Percentiles rank a stretch among this genome's conserved stretches.
Evolutionary conservation across 805 yeast species (phyloP).

Genomic region (Saturnispora ahearnii): DNA sequence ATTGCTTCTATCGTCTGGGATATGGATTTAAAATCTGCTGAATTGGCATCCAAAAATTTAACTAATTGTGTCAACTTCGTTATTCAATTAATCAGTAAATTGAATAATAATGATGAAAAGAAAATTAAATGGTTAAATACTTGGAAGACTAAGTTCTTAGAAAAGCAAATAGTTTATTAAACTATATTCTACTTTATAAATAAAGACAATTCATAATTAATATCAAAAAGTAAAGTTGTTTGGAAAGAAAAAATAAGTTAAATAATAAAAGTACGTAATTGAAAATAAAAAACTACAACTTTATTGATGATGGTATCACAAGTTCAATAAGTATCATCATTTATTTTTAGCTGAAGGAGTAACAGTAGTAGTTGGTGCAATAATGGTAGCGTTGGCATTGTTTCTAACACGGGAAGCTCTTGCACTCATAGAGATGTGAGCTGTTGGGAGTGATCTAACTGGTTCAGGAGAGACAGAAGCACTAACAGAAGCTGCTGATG

Average conservation of each 20-base stretch:
- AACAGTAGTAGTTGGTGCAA: neutral
- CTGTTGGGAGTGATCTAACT: conserved; percentile 6
- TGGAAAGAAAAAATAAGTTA: neutral
- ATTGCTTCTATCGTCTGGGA: conserved; percentile 47
- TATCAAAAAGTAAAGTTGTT: neutral
- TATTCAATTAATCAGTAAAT: conserved; percentile 32
- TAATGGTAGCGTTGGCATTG: conserved; percentile 3
- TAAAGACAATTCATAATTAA: neutral
- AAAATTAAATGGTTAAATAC: conserved; percentile 51
- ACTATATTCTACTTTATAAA: neutral
- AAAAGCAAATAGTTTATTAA: conserved; percentile 9
- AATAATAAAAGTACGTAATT: neutral
- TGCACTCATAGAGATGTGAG: neutral
- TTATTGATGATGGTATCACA: conserved; percentile 1
- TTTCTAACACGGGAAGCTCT: conserved; percentile 3
- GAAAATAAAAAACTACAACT: neutral
- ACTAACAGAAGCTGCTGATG: conserved; percentile 2
- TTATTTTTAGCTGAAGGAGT: neutral
- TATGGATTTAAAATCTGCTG: conserved; percentile 31
- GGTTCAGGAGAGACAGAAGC: conserved; percentile 5
- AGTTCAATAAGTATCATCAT: neutral
- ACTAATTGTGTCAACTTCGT: conserved; percentile 20
- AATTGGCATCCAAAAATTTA: conserved; percentile 11
- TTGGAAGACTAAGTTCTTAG: conserved; percentile 40
- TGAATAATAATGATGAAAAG: conserved; percentile 42